phyloP scores from a whole-genome alignment of 768 basidiomycete species.

The Pholiota conissans region DNA sequence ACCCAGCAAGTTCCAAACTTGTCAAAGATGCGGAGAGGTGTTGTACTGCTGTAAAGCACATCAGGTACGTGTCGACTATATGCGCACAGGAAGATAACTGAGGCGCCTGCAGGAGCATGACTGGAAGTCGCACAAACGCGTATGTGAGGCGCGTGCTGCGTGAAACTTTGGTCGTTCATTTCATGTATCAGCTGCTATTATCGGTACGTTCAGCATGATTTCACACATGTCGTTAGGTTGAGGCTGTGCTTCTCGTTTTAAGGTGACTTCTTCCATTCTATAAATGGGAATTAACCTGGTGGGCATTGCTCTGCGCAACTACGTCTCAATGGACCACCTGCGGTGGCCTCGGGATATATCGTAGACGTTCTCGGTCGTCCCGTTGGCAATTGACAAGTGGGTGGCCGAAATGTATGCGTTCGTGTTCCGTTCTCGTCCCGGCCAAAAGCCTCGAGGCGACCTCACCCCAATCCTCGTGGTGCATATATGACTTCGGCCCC shows the following conservation, averaged over 20 bases:
- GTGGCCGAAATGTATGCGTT: neutral
- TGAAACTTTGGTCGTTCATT: neutral
- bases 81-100: neutral
- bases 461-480: constrained; percentile 5
- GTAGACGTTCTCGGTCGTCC: neutral
- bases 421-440: neutral
- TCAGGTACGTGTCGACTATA: constrained; percentile 14
- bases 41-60: constrained; percentile 17
- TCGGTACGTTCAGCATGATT: neutral
- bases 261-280: neutral
- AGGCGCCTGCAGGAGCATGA: neutral
- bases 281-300: neutral
- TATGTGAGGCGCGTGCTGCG: constrained; percentile 10
- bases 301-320: too few species aligned
- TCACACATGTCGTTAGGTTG: neutral
- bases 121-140: constrained; percentile 7
- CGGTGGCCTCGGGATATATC: neutral
- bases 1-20: constrained; percentile 9
- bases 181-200: neutral
- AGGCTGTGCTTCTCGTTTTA: neutral
- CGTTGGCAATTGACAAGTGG: neutral
- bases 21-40: constrained; percentile 18
- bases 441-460: constrained; percentile 4
- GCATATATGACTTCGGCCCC: neutral
- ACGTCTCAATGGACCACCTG: neutral